Conservation (phyloP, 495 filamentous ascomycete species). For the Aspergillus kassunensis region DNA sequence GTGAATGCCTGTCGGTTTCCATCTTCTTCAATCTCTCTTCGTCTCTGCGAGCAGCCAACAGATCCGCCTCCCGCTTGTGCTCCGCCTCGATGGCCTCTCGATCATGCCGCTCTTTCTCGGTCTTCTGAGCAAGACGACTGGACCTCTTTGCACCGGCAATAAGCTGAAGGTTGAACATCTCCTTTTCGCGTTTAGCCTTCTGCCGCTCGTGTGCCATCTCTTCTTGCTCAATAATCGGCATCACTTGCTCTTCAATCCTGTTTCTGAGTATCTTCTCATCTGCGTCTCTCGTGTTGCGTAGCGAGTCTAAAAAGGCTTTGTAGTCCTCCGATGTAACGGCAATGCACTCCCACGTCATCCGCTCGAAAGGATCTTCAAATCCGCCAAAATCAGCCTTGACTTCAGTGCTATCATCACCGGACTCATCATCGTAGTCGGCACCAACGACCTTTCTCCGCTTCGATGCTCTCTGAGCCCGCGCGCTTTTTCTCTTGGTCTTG, state of each 20-base stretch:
- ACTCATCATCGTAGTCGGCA: constrained; percentile 46
- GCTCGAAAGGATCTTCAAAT: constrained; percentile 45
- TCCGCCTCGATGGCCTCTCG: constrained; percentile 69
- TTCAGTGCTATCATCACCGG: constrained; percentile 50
- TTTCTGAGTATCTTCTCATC: constrained; percentile 76
- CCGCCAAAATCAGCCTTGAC: constrained; percentile 32
- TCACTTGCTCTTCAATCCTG: constrained; percentile 65
- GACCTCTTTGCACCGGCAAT: constrained; percentile 92
- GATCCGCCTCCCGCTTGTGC: constrained; percentile 61
- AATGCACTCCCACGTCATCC: constrained; percentile 86
- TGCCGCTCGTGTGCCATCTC: constrained; percentile 72
- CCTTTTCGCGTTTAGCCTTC: constrained; percentile 67
- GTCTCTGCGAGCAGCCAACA: constrained; percentile 62
- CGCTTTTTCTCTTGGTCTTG: constrained; percentile 72
- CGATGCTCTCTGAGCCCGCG: constrained; percentile 61
- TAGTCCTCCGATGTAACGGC: constrained; percentile 77
- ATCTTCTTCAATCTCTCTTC: constrained; percentile 63
- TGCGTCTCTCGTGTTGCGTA: constrained; percentile 68
- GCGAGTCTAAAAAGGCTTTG: constrained; percentile 61
- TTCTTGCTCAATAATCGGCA: constrained; percentile 78
- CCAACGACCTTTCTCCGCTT: constrained; percentile 65
- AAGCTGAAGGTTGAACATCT: constrained; percentile 73
- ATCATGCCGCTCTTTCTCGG: constrained; percentile 70
- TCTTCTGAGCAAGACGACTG: constrained; percentile 75
- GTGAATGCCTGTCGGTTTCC: constrained; percentile 74